Evolutionary conservation across 225 moss, liverwort and hornwort genomes (phyloP).

Genomic region (Pseudoscleropodium purum): DNA sequence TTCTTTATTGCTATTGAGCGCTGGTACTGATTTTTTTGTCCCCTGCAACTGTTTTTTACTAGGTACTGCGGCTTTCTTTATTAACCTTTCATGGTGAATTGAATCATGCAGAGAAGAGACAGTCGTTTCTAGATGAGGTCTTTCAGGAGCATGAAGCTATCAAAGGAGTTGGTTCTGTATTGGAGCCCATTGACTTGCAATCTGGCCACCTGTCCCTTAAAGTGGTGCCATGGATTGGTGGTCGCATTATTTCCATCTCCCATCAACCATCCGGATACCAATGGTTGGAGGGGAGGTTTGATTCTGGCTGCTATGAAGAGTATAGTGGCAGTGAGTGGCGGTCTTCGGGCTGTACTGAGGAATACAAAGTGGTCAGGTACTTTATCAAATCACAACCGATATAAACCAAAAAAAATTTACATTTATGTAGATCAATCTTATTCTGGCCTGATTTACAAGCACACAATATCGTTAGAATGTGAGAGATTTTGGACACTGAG

Average conservation of each 20-base stretch:
- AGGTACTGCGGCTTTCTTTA: not conserved
- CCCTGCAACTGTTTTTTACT: not conserved
- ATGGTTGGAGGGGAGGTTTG: slow-evolving; percentile 73
- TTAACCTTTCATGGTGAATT: not conserved
- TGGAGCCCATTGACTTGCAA: slow-evolving; percentile 39
- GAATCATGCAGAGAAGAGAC: slow-evolving; percentile 7
- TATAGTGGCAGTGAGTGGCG: slow-evolving; percentile 75
- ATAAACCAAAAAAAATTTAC: too few relatives aligned
- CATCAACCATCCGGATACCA: slow-evolving; percentile 54
- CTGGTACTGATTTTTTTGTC: too few relatives aligned
- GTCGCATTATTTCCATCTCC: slow-evolving; percentile 65
- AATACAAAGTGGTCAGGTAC: slow-evolving; percentile 61
- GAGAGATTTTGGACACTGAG: not conserved
- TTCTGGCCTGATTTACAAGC: not conserved
- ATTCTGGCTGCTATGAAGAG: slow-evolving; percentile 85
- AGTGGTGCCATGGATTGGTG: slow-evolving; percentile 73
- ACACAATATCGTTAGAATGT: not conserved
- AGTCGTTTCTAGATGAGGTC: slow-evolving; percentile 13
- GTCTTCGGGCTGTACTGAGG: slow-evolving; percentile 78
- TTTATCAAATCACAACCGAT: not conserved
- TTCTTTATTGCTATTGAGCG: not conserved
- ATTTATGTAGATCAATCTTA: too few relatives aligned
- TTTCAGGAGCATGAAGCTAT: slow-evolving; percentile 44
- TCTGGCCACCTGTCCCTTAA: slow-evolving; percentile 26
- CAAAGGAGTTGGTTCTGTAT: slow-evolving; percentile 30